A percentile compares a stretch with the other conserved stretches of the same genome.
Conservation (phyloP, 2,329 filamentous ascomycete species). For the Colletotrichum filicis region DNA sequence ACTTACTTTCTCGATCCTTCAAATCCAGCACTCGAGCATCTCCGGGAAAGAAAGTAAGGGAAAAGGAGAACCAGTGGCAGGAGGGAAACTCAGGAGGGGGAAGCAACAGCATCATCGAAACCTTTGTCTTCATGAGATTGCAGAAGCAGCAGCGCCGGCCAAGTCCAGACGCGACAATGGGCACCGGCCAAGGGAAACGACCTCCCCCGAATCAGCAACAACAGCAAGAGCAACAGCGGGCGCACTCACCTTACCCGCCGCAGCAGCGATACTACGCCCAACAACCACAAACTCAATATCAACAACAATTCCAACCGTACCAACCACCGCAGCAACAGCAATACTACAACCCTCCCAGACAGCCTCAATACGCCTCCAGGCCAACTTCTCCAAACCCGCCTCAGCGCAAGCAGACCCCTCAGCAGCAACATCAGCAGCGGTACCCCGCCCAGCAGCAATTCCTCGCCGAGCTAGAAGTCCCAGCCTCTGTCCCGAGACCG, state of each 20-base stretch:
- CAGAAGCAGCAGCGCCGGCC: neutral
- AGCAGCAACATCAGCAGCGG: neutral
- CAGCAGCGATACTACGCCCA: slow-evolving; percentile 27
- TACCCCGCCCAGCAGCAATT: slow-evolving; percentile 23
- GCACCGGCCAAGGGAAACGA: slow-evolving; percentile 13
- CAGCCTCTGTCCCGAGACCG: neutral
- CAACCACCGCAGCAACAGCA: slow-evolving; percentile 25
- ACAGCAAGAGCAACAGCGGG: neutral
- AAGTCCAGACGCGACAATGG: slow-evolving; percentile 11
- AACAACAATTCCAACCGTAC: slow-evolving; percentile 6
- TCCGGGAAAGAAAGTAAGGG: neutral
- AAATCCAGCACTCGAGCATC: neutral
- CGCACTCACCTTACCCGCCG: slow-evolving; percentile 21
- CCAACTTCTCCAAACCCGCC: neutral
- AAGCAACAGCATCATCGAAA: neutral
- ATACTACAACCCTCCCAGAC: slow-evolving; percentile 22
- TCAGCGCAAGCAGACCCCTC: neutral
- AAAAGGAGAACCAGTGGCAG: neutral
- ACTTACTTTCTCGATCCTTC: neutral
- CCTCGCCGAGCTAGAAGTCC: slow-evolving; percentile 34
- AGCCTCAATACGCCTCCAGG: slow-evolving; percentile 17
- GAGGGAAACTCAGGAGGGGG: neutral
- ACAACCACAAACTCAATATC: slow-evolving; percentile 1
- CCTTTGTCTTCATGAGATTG: neutral
- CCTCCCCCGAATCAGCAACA: slow-evolving; percentile 8